These are phyloP conservation scores for Xylaria sp. DNA, from an alignment of 2,329 filamentous ascomycete genomes.

Conservation along the genomic window DNA sequence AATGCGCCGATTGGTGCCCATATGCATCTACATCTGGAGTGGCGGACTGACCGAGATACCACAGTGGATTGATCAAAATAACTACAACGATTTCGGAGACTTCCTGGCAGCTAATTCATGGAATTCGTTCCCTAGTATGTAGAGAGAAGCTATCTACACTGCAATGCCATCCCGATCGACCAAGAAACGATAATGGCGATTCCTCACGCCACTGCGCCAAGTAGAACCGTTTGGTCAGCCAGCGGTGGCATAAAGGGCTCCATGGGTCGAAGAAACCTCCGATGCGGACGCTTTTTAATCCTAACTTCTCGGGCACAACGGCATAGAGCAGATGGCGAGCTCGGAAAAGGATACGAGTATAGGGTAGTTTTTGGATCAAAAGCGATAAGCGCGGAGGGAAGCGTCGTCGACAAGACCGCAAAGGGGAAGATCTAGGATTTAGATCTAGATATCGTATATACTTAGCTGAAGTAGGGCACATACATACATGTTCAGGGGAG, in stretches of 20 bases:
- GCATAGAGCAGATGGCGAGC: conserved; percentile 10
- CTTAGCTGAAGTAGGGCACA: not conserved
- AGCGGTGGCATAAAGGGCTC: conserved; percentile 1
- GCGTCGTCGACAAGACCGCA: conserved; percentile 29
- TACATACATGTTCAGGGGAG: conserved; percentile 6
- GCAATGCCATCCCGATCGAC: not conserved
- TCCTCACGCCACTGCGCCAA: conserved; percentile 8
- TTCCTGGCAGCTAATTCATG: conserved; percentile 41
- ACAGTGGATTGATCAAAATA: conserved; percentile 42
- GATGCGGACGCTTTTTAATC: not conserved
- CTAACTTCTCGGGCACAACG: conserved; percentile 17
- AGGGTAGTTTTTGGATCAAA: not conserved
- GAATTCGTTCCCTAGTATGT: conserved; percentile 38
- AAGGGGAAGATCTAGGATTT: conserved; percentile 18
- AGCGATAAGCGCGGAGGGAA: conserved; percentile 27
- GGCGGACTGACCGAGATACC: conserved; percentile 17
- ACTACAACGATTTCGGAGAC: conserved; percentile 40
- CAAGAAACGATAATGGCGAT: conserved; percentile 4
- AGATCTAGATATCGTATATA: not conserved
- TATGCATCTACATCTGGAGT: not conserved
- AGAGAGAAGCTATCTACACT: conserved; percentile 9
- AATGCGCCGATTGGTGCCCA: not conserved
- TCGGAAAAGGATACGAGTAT: conserved; percentile 7
- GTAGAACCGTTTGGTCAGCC: not conserved
- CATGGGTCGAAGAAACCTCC: not conserved